Percentiles rank a stretch among this genome's conserved stretches.
phyloP scores from a whole-genome alignment of 1,139 yeast genomes.

The Hemisphaericaspora lyxosophila region DNA sequence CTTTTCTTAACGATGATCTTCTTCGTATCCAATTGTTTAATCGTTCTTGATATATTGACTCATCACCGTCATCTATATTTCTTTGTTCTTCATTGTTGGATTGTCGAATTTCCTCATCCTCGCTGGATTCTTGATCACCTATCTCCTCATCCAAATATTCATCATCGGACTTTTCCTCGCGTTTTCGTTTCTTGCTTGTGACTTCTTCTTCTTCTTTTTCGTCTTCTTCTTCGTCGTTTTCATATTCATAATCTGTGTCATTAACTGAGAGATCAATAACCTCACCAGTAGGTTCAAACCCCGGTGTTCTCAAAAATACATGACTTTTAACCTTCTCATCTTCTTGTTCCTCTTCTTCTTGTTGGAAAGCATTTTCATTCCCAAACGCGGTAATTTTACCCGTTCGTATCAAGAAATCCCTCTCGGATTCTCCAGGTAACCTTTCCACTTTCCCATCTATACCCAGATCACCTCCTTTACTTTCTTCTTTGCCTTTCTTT shows the following conservation, averaged over 20 bases:
- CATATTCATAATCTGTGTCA: conserved; percentile 8
- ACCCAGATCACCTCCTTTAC: conserved; percentile 19
- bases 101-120: conserved; percentile 12
- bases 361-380: conserved; percentile 53
- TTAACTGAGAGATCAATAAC: conserved; percentile 3
- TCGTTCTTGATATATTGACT: conserved; percentile 56
- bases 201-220: conserved; percentile 21
- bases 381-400: conserved; percentile 97
- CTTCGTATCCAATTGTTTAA: conserved; percentile 57
- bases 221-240: conserved; percentile 7
- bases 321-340: conserved; percentile 27
- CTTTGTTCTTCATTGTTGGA: conserved; percentile 19
- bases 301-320: conserved; percentile 38
- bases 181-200: conserved; percentile 7
- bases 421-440: conserved; percentile 70
- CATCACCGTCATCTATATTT: conserved; percentile 81
- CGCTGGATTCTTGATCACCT: conserved; percentile 14
- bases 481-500: conserved; percentile 10
- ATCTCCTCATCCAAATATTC: conserved; percentile 7
- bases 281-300: conserved; percentile 23
- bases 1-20: conserved; percentile 36
- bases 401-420: conserved; percentile 78
- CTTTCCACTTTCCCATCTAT: conserved; percentile 23
- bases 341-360: conserved; percentile 3
- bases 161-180: conserved; percentile 20